phyloP scores from a whole-genome alignment of 371 early-diverging fungal genomes.

The Rhizopus stolonifer region DNA sequence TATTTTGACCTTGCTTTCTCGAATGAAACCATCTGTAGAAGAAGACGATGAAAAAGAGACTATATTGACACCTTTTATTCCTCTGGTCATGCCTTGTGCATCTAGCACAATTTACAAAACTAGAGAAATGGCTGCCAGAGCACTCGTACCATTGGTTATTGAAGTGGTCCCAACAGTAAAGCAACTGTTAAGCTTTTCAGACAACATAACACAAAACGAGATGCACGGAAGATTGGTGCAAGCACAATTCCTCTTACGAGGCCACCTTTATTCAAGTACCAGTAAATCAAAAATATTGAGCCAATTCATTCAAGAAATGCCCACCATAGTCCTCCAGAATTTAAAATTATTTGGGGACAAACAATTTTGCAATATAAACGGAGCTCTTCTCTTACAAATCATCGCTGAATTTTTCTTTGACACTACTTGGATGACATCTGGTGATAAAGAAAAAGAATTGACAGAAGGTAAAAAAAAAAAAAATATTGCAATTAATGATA shows the following conservation, averaged over 20 bases:
- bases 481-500: too few species aligned
- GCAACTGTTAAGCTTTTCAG: conserved; percentile 22
- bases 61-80: conserved; percentile 65
- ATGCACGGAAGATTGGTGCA: conserved; percentile 74
- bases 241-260: conserved; percentile 59
- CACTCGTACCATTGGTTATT: conserved; percentile 70
- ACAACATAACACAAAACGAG: conserved; percentile 52
- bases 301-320: conserved; percentile 41
- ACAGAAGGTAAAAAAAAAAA: conserved; percentile 21
- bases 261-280: conserved; percentile 51
- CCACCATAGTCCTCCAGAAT: conserved; percentile 19
- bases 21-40: conserved; percentile 73
- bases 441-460: conserved; percentile 18
- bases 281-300: conserved; percentile 22
- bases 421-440: conserved; percentile 36
- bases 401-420: conserved; percentile 56
- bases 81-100: conserved; percentile 74
- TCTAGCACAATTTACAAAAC: conserved; percentile 78
- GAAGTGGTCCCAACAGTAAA: conserved; percentile 47
- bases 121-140: conserved; percentile 85
- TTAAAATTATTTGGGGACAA: conserved; percentile 24
- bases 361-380: conserved; percentile 35
- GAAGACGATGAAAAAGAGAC: conserved; percentile 45
- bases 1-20: conserved; percentile 71
- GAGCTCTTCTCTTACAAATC: conserved; percentile 50